These are phyloP conservation scores for Iris pallida DNA, from an alignment of 116 monocot species.

Conservation along the genomic window DNA sequence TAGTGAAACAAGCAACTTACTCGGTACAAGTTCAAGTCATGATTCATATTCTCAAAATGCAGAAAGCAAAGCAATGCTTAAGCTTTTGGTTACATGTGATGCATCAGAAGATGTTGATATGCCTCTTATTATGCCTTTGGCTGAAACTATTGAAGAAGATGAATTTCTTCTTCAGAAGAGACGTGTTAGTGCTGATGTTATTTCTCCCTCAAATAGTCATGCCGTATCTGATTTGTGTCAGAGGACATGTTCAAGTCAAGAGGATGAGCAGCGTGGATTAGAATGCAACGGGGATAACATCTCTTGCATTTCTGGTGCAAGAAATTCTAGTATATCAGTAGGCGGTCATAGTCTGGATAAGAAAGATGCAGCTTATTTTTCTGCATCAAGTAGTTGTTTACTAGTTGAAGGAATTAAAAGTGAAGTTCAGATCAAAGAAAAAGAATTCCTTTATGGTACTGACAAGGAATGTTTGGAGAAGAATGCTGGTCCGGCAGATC, in stretches of 20 bases:
- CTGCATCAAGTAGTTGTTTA: slow-evolving; percentile 18
- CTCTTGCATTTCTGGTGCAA: slow-evolving; percentile 34
- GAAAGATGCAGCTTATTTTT: slow-evolving; percentile 19
- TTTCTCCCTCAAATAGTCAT: slow-evolving; percentile 5
- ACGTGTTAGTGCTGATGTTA: neutral
- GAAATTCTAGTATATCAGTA: slow-evolving; percentile 23
- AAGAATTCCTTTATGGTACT: neutral
- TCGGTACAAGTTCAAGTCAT: slow-evolving; percentile 43
- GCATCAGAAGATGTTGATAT: slow-evolving; percentile 45
- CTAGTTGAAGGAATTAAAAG: slow-evolving; percentile 11
- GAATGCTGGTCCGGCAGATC: slow-evolving; percentile 12
- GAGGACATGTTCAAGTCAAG: slow-evolving; percentile 4
- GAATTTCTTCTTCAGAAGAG: slow-evolving; percentile 7
- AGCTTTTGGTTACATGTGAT: slow-evolving; percentile 24
- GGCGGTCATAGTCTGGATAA: slow-evolving; percentile 8
- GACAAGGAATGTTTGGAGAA: slow-evolving; percentile 23
- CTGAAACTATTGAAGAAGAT: slow-evolving; percentile 18
- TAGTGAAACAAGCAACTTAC: slow-evolving; percentile 57
- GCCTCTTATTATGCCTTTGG: slow-evolving; percentile 23
- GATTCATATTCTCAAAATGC: slow-evolving; percentile 55
- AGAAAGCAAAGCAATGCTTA: slow-evolving; percentile 43
- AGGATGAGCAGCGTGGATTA: slow-evolving; percentile 16
- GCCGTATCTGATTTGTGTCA: slow-evolving; percentile 2
- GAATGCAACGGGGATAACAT: slow-evolving; percentile 42
- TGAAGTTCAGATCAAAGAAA: slow-evolving; percentile 1